Percentiles rank a stretch among this genome's conserved stretches.
Evolutionary conservation across 2,329 filamentous ascomycete species (phyloP).

Genomic region (Colletotrichum zoysiae): DNA sequence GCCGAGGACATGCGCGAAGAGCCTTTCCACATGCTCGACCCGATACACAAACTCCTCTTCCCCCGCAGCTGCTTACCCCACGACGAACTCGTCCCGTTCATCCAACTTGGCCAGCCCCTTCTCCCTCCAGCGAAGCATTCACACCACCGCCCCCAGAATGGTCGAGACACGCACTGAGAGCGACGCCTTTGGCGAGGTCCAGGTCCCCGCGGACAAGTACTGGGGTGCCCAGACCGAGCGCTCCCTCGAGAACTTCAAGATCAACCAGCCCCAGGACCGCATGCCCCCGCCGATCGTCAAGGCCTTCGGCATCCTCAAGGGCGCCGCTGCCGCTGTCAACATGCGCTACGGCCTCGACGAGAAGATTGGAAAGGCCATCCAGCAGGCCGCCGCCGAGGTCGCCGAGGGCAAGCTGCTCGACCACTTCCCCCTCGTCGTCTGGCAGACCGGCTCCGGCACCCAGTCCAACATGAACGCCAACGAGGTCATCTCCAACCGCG

Average conservation of each 20-base stretch:
- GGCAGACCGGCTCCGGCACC: slow-evolving; percentile 98
- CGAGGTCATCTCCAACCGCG: slow-evolving; percentile 99
- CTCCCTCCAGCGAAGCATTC: slow-evolving; percentile 48
- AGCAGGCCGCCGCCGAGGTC: slow-evolving; percentile 94
- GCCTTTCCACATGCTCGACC: slow-evolving; percentile 41
- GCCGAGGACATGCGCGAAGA: slow-evolving; percentile 41
- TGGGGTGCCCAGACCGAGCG: slow-evolving; percentile 99
- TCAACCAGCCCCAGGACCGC: slow-evolving; percentile 99
- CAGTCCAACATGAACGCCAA: slow-evolving; percentile 99
- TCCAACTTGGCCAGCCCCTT: slow-evolving; percentile 32
- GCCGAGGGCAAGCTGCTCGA: slow-evolving; percentile 93
- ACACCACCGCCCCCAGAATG: slow-evolving; percentile 63
- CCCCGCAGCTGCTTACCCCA: slow-evolving; percentile 40
- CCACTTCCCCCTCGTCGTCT: slow-evolving; percentile 98
- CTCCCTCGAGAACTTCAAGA: slow-evolving; percentile 96
- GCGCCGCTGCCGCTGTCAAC: slow-evolving; percentile 94
- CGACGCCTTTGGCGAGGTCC: slow-evolving; percentile 97
- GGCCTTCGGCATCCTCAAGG: slow-evolving; percentile 97
- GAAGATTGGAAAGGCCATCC: slow-evolving; percentile 91
- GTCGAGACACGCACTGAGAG: slow-evolving; percentile 81
- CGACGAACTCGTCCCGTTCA: slow-evolving; percentile 32
- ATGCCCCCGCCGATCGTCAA: slow-evolving; percentile 94
- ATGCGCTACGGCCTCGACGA: slow-evolving; percentile 84
- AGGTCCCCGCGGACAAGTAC: slow-evolving; percentile 93
- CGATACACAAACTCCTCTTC: slow-evolving; percentile 25